Evolutionary conservation across 768 basidiomycete species (phyloP).

Genomic region (Scleroderma bovista): DNA sequence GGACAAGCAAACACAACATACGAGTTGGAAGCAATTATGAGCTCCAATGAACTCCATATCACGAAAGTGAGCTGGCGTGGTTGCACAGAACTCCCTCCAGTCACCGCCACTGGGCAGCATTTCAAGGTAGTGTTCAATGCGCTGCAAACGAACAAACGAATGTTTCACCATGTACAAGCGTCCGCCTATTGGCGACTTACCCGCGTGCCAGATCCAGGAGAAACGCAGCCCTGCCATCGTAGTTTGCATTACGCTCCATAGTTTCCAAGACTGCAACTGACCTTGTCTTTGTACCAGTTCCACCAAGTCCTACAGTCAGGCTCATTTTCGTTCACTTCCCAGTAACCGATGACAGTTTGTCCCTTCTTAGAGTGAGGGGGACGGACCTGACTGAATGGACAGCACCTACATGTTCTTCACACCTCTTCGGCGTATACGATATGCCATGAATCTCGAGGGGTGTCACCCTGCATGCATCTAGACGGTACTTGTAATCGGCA

Average conservation of each 20-base stretch:
- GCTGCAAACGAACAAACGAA: conserved; percentile 13
- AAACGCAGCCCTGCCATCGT: conserved; percentile 18
- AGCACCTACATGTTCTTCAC: conserved; percentile 17
- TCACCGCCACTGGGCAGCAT: conserved; percentile 19
- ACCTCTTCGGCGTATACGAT: conserved; percentile 11
- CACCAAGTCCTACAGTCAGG: conserved; percentile 28
- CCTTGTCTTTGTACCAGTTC: conserved; percentile 23
- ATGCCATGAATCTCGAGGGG: conserved; percentile 19
- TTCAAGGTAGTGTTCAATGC: conserved; percentile 20
- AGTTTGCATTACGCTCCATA: too few relatives aligned
- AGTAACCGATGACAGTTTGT: conserved; percentile 18
- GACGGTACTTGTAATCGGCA: conserved; percentile 7
- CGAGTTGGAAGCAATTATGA: conserved; percentile 11
- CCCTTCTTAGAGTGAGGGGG: conserved; percentile 5
- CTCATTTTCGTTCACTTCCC: conserved; percentile 20
- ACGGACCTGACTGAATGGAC: neutral
- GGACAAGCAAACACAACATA: neutral
- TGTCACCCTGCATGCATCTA: conserved; percentile 19
- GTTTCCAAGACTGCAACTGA: neutral
- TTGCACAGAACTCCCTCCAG: conserved; percentile 32
- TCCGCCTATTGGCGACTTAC: conserved; percentile 1
- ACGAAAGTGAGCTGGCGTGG: conserved; percentile 25
- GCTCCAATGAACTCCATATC: conserved; percentile 17
- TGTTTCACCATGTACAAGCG: neutral
- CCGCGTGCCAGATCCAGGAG: conserved; percentile 16